A percentile compares a stretch with the other conserved stretches of the same genome.
These are phyloP conservation scores for Amoebophrya sp. DNA, from an alignment of 169 alveolate species.

Conservation along the genomic window DNA sequence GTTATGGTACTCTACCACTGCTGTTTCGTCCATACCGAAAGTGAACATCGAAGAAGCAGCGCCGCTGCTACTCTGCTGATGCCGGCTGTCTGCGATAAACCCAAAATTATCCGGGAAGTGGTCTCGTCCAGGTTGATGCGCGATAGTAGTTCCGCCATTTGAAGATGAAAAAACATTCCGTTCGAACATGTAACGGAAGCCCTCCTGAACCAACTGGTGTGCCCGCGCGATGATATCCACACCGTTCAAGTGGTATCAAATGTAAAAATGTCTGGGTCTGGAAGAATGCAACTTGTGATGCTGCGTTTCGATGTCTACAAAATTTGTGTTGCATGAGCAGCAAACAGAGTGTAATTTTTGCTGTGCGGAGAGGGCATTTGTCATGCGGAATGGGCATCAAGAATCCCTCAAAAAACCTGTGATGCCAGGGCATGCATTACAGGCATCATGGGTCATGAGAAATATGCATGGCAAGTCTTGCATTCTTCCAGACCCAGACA, in stretches of 20 bases:
- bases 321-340: too few species aligned
- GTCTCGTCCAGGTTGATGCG: background rate
- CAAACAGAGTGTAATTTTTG: too few species aligned
- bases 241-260: constrained; percentile 83
- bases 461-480: too few species aligned
- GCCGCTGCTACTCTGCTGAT: background rate
- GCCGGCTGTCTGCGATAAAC: background rate
- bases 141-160: background rate
- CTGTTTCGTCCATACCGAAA: background rate
- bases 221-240: constrained; percentile 88
- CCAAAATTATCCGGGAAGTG: background rate
- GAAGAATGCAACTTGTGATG: too few species aligned
- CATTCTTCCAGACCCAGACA: too few species aligned
- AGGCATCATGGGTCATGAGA: too few species aligned
- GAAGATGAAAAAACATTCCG: background rate
- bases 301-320: too few species aligned
- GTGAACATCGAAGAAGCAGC: background rate
- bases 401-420: too few species aligned
- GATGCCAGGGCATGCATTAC: too few species aligned
- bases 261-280: too few species aligned
- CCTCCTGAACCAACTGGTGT: constrained; percentile 90
- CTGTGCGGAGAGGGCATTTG: too few species aligned
- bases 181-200: constrained; percentile 41
- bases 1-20: background rate
- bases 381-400: too few species aligned